Evolutionary conservation across 352 stramenopile species (phyloP), one percentile per base, ranked within the genome.

Genomic region (Phytopythium aichiense): DNA sequence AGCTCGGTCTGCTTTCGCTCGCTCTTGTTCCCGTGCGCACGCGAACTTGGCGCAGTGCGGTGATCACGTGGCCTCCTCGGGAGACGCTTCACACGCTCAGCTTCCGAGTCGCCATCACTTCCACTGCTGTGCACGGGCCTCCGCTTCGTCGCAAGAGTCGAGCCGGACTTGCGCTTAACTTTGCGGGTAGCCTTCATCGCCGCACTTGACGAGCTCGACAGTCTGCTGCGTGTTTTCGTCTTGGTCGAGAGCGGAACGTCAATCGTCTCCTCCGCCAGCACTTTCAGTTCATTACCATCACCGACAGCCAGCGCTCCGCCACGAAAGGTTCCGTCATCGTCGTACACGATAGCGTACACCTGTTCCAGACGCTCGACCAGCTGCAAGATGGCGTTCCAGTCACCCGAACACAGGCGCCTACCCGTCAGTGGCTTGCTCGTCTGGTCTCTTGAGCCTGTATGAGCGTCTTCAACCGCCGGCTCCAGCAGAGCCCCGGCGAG

Each of bases 401-500:
- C 76, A 7, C 84, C 84, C 8, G 60, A 67, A 56, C 81, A 91
- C 11, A 92, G 58, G 25, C 63, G 52, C 30, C 65, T 58, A 16
- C 88, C 88, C 16, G 75, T 92, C 30, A 96, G 66, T 33, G 81
- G 69, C 13, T 35, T 37, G 48, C 2, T 20, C 4, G 16, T 5
- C 6, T 13, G 16, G 23, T 16, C 28, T 2, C 4, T 9, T 23
- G 48, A 3, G 0, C 15, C 23, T 5, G 2, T 25, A 11, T 6
- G 3, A 0, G 1, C 16, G 13, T 38, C 28, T 13, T 7, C 28
- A 7, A 0, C 64, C 43, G 35, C 71, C 53, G 93, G 81, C 42
- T 90, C 84, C 48, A 97, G 74, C 52, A 95, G 62, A 20, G 85
- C 82, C 25, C 71, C 69, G 2, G 68, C 65, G 48, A 97, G 69